Conservation (phyloP, 1,284 basidiomycete genomes). For the Xerocomus cyaneibrunnescens region DNA sequence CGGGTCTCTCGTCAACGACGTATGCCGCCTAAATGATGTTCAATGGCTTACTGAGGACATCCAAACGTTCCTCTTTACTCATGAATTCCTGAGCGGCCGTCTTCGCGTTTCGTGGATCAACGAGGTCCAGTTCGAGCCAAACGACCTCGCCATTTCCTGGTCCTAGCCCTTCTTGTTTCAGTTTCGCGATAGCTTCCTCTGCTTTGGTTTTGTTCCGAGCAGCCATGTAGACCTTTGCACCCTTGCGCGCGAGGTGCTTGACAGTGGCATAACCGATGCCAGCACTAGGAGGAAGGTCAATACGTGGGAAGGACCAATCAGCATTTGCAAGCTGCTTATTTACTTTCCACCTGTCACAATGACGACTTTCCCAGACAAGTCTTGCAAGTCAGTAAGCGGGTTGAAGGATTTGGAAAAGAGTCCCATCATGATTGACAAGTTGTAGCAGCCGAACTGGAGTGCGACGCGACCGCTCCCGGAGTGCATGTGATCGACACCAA, state of each 20-base stretch:
- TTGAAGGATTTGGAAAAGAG: conserved; percentile 24
- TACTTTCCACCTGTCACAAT: conserved; percentile 48
- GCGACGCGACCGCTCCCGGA: too few species aligned
- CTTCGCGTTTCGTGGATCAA: conserved; percentile 43
- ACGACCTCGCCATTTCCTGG: conserved; percentile 41
- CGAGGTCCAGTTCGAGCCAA: conserved; percentile 48
- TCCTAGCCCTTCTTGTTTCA: conserved; percentile 39
- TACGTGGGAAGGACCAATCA: not conserved
- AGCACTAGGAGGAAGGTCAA: conserved; percentile 27
- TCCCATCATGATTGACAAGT: conserved; percentile 1
- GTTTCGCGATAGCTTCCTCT: conserved; percentile 38
- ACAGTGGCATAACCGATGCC: conserved; percentile 48
- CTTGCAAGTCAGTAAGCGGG: conserved; percentile 23
- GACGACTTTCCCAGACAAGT: conserved; percentile 38
- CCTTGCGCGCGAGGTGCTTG: conserved; percentile 42
- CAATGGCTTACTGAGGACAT: conserved; percentile 47
- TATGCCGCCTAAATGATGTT: not conserved
- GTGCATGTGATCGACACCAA: not conserved
- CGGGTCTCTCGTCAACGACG: not conserved
- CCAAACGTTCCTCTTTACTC: conserved; percentile 47
- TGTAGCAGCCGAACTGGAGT: not conserved
- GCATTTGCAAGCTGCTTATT: conserved; percentile 14
- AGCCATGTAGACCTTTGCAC: conserved; percentile 49
- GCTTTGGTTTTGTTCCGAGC: conserved; percentile 41
- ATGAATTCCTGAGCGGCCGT: conserved; percentile 48